Base-by-base conservation (phyloP, 163 green algal genomes). In the Scenedesmus sp. region DNA sequence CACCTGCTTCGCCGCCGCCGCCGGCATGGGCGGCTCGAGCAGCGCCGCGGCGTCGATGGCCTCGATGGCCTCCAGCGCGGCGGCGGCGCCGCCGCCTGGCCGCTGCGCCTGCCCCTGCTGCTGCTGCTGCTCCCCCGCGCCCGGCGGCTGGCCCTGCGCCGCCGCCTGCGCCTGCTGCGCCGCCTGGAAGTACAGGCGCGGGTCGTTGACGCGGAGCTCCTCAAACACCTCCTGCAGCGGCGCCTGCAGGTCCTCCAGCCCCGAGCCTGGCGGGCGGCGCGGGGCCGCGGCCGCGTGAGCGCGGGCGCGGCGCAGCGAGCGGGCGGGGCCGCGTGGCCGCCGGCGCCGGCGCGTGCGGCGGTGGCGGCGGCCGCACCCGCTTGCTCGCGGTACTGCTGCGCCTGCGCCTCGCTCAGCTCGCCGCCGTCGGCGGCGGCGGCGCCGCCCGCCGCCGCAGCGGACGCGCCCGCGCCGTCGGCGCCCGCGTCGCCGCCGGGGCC, bases 231-330 rank as follows among this genome's bases (percentile, higher is more conserved):
- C 63, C 48, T 63, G 36, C 10, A 26, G 63, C 20, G 64, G 74
- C 11, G 39, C 18, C 18, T 67, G 66, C 20, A 88, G 75, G 53
- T 88, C 83, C 7, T 86, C 83, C 34, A 88, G 57, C 2, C 31
- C 75, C 28, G 70, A 77, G 47, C 67, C 83, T 71, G 54, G n/a
- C 60, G 29, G 39, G 34, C 36, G 20, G n/a, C 36, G 42, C 15
- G 24, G n/a, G n/a, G n/a, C n/a, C n/a, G n/a, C n/a, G n/a, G n/a
- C n/a, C n/a, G n/a, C n/a, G n/a, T n/a, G n/a, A n/a, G n/a, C n/a
- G n/a, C n/a, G n/a, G n/a, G n/a, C n/a, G n/a, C n/a, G n/a, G n/a
- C n/a, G n/a, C n/a, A n/a, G n/a, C n/a, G n/a, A n/a, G n/a, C n/a
- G n/a, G n/a, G n/a, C n/a, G n/a, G n/a, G n/a, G n/a, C n/a, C n/a